Evolutionary conservation across 164 flowering plant species (phyloP), one percentile per base, ranked within the genome.

Genomic region (Stephania yunnanensis): DNA sequence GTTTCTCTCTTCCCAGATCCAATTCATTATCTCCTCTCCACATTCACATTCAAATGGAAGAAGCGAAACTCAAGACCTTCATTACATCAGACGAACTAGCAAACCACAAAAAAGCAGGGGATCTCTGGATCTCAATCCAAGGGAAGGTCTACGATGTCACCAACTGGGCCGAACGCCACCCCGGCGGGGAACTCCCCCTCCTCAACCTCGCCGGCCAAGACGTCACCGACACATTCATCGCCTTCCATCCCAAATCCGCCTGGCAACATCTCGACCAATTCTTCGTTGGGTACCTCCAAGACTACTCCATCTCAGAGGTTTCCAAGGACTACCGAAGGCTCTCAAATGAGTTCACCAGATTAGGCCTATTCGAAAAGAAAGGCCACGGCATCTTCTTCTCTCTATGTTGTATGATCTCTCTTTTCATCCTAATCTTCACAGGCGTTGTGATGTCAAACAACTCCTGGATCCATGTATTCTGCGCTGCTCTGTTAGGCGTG

Each of bases 61-160:
- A 36, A 36, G 42, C 2, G 42, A 36, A 36, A 36, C 42, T 36
- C 3, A 36, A 64, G 86, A 91, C 84, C 78, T 88, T 86, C 81
- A 84, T 94, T 58, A 70, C 97, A 12, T 29, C 77, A 0, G 89
- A 86, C 7, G 94, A 91, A 79, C 87, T 94, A 0, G 48, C 68
- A 58, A 61, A 48, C 64, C 98, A 94, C 83, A 85, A 85, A 85
- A 82, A 87, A 74, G 74, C 84, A 0, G 90, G 85, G 29, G 97
- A 94, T 77, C 74, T 92, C 30, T 94, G 98, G 98, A 87, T 94
- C 83, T 90, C 94, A 2, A 89, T 94, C 17, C 96, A 89, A 74
- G 97, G 96, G 0, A 92, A 90, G 75, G 89, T 92, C 6, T 94
- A 94, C 77, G 76, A 94, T 73, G 98, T 92, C 8, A 75, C 96